Base-by-base conservation (phyloP, 768 basidiomycete species). In the Rhodotorula taiwanensis region DNA sequence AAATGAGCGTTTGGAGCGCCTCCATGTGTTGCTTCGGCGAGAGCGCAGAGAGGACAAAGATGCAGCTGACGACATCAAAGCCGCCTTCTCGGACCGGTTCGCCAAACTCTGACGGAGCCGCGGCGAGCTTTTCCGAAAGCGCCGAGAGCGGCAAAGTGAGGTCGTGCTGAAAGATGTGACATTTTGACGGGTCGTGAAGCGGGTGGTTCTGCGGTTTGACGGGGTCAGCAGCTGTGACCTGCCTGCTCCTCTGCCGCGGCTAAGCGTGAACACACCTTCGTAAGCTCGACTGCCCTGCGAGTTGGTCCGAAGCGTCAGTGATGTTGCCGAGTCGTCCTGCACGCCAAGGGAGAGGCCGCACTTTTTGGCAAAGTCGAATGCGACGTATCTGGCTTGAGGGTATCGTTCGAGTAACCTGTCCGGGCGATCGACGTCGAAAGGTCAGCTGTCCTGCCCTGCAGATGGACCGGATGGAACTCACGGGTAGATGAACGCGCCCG, bases 401-500 rank as follows among this genome's bases (percentile, higher is more conserved):
- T 60, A 66, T 4, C 48, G 43, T 42, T 70, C 69, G 42, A 70
- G 64, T 2, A 70, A 30, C 3, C 63, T 64, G 51, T n/a, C 43
- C 10, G 25, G 34, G 4, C 14, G 13, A 34, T 21, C 4, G 47
- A 42, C 10, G 60, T 5, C 20, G 16, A 28, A 18, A 15, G 10
- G 36, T 39, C 10, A 39, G 36, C 36, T 39, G 44, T 44, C 43
- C 23, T 10, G 43, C 43, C 7, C 11, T 11, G 43, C 16, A n/a
- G 23, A 39, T 9, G 36, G 36, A 16, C 36, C 36, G 9, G 10
- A 0, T 10, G 7, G 5, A 8, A 49, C 67, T 36, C n/a, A 69
- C 69, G 69, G 64, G 33, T 63, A 70, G 28, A 70, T 55, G 36
- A 66, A 66, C 20, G 64, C 64, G 15, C 69, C 69, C 14, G 64